These are phyloP conservation scores for Millerago galiae DNA, from an alignment of 805 yeast genomes.

Conservation along the genomic window DNA sequence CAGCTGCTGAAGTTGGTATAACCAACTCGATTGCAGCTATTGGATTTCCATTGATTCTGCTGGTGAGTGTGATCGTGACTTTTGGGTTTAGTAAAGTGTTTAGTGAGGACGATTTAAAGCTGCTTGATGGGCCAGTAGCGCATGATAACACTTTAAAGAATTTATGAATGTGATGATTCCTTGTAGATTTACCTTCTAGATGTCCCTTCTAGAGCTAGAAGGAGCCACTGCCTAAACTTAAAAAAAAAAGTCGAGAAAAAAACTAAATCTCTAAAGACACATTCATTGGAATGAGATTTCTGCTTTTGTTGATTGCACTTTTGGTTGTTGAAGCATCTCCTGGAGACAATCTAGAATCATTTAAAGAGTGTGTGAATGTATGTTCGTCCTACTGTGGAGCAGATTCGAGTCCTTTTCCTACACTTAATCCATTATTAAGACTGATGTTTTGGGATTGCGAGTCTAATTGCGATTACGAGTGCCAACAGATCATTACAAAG, in stretches of 20 bases:
- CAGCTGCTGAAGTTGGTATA: conserved; percentile 76
- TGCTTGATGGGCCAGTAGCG: conserved; percentile 63
- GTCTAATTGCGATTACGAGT: conserved; percentile 85
- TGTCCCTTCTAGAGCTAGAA: no score
- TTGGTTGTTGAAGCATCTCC: conserved; percentile 2
- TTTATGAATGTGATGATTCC: conserved; percentile 13
- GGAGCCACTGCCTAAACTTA: no score
- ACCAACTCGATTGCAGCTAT: conserved; percentile 87
- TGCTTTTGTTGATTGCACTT: not conserved
- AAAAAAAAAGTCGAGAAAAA: not conserved
- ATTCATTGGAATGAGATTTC: no score
- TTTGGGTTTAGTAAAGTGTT: conserved; percentile 62
- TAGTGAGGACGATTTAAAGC: conserved; percentile 48
- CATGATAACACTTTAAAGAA: conserved; percentile 49
- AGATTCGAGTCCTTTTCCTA: conserved; percentile 6
- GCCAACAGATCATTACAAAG: conserved; percentile 72
- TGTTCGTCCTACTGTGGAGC: conserved; percentile 2
- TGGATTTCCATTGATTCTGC: conserved; percentile 84
- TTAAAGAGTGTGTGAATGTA: conserved; percentile 11
- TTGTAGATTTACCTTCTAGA: not conserved
- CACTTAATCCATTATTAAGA: conserved; percentile 9
- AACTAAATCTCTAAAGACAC: no score
- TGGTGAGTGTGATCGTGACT: conserved; percentile 58
- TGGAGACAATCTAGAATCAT: conserved; percentile 3
- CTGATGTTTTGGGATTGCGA: conserved; percentile 67